These are phyloP conservation scores for Lasiodiplodia theobromae DNA, from an alignment of 2,329 filamentous ascomycete genomes.

Conservation along the genomic window DNA sequence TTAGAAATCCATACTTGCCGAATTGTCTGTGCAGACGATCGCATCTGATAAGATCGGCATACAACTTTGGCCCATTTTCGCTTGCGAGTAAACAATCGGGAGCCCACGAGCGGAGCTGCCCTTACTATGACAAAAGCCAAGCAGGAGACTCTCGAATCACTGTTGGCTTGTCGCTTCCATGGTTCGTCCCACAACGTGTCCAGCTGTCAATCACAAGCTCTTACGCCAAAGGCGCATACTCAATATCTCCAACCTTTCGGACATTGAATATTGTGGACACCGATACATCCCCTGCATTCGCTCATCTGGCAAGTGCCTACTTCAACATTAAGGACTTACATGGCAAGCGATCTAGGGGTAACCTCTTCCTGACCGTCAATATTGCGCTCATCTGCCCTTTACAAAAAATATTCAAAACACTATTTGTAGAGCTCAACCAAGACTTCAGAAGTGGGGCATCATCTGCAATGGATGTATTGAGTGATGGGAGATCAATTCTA, in stretches of 20 bases:
- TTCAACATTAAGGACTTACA: no score
- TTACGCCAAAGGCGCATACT: background rate
- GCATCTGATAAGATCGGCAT: background rate
- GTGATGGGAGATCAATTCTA: background rate
- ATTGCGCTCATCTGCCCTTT: background rate
- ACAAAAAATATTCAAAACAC: background rate
- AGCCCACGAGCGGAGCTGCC: background rate
- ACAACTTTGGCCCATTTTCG: background rate
- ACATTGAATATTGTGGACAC: background rate
- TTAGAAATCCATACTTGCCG: background rate
- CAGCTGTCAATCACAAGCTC: background rate
- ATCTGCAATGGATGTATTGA: background rate
- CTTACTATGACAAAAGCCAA: background rate
- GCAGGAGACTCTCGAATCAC: background rate
- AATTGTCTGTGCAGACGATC: background rate
- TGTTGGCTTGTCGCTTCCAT: background rate
- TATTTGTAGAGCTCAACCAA: background rate
- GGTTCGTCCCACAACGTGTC: background rate
- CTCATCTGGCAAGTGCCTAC: no score
- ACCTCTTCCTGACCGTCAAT: no score
- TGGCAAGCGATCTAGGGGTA: no score
- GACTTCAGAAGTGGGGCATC: background rate
- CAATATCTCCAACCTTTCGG: background rate
- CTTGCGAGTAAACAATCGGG: background rate
- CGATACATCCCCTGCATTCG: no score